Conservation (phyloP, 2,329 filamentous ascomycete genomes). For the Thermomyces lanuginosus region DNA sequence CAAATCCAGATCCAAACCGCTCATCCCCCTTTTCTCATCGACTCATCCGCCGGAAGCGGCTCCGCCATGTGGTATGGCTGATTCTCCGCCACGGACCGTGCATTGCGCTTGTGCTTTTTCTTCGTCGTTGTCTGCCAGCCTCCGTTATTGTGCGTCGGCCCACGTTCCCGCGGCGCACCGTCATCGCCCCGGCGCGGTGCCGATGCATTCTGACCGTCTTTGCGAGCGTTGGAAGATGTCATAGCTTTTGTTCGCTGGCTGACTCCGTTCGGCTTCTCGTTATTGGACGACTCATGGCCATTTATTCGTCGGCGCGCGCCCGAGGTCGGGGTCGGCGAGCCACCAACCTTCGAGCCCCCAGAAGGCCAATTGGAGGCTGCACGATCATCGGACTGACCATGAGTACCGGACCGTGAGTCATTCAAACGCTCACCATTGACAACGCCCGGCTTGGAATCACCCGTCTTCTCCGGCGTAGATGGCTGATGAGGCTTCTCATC, state of each 20-base stretch:
- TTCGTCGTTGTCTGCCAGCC: constrained; percentile 33
- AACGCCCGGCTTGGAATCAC: too few species aligned
- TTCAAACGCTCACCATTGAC: too few species aligned
- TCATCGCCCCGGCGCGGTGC: constrained; percentile 19
- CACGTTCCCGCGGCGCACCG: constrained; percentile 12
- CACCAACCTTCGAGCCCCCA: too few species aligned
- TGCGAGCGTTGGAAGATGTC: constrained; percentile 12
- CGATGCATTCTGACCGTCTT: constrained; percentile 16
- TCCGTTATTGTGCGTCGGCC: constrained; percentile 10
- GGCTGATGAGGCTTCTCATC: too few species aligned
- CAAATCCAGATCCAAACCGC: constrained; percentile 2
- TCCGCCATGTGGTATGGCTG: constrained; percentile 17
- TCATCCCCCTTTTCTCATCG: constrained; percentile 31
- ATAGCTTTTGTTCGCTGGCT: constrained; percentile 21
- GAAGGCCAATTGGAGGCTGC: too few species aligned
- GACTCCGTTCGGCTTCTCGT: constrained; percentile 20
- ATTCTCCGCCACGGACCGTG: constrained; percentile 19
- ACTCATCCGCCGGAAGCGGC: constrained; percentile 26
- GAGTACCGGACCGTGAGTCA: too few species aligned
- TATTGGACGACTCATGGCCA: constrained; percentile 8
- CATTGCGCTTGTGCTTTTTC: constrained; percentile 25
- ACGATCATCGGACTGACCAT: too few species aligned
- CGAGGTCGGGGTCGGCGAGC: too few species aligned
- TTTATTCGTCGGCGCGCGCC: too few species aligned
- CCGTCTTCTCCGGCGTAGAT: too few species aligned